These are phyloP conservation scores for Cladosporium phlei DNA, from an alignment of 2,329 filamentous ascomycete species.

Conservation along the genomic window DNA sequence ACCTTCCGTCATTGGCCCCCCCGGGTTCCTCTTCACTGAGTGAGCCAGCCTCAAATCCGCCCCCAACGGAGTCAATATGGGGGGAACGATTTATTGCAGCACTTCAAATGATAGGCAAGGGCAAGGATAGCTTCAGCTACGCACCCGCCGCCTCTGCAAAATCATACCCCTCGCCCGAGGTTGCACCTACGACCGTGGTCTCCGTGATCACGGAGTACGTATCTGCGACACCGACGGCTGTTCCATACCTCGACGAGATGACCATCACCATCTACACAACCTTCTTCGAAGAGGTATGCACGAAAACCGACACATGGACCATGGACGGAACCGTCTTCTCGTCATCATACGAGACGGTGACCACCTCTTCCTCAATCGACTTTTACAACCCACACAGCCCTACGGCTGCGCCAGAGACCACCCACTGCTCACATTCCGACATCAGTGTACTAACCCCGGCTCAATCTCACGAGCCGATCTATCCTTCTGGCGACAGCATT, in stretches of 20 bases:
- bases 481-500: conserved; percentile 13
- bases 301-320: conserved; percentile 2
- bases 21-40: conserved; percentile 13
- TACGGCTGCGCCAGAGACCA: conserved; percentile 12
- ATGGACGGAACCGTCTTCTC: conserved; percentile 3
- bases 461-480: neutral
- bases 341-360: conserved; percentile 4
- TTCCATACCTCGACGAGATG: conserved; percentile 10
- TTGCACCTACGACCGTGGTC: conserved; percentile 11
- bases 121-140: conserved; percentile 9
- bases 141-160: neutral
- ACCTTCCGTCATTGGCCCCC: conserved; percentile 1
- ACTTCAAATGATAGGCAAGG: neutral
- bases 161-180: conserved; percentile 11
- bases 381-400: conserved; percentile 11
- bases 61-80: conserved; percentile 13
- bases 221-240: conserved; percentile 12
- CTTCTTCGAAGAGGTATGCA: conserved; percentile 7
- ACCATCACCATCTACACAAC: conserved; percentile 10
- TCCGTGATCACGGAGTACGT: conserved; percentile 10
- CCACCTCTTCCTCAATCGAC: conserved; percentile 5
- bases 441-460: conserved; percentile 12
- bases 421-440: conserved; percentile 1
- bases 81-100: conserved; percentile 10
- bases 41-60: conserved; percentile 14